These are phyloP conservation scores for Leccinum obscurum DNA, from an alignment of 768 basidiomycete species.

Conservation along the genomic window DNA sequence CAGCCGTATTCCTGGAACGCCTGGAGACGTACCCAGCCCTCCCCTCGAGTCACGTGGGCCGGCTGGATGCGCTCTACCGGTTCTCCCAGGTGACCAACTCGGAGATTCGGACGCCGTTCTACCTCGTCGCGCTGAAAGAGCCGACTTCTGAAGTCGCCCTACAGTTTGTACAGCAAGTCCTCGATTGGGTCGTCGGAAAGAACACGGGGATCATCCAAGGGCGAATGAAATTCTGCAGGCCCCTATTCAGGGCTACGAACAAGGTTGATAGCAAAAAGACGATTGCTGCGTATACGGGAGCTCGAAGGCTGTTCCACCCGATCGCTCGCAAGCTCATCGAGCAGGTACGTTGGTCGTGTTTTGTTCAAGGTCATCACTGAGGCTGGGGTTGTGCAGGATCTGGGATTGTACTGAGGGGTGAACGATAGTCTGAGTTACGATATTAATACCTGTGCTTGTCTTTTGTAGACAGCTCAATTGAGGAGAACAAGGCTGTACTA, in stretches of 20 bases:
- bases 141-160: constrained; percentile 34
- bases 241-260: constrained; percentile 42
- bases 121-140: constrained; percentile 47
- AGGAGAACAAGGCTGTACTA: background rate
- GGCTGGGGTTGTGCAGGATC: constrained; percentile 21
- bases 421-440: background rate
- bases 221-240: constrained; percentile 58
- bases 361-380: background rate
- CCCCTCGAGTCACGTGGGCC: constrained; percentile 41
- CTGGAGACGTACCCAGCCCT: constrained; percentile 44
- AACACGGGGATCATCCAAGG: constrained; percentile 46
- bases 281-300: constrained; percentile 33
- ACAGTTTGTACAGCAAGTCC: constrained; percentile 36
- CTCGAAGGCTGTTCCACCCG: constrained; percentile 46
- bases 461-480: background rate
- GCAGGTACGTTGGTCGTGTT: constrained; percentile 36
- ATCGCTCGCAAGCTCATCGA: constrained; percentile 51
- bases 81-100: constrained; percentile 45
- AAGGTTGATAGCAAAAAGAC: constrained; percentile 40
- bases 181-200: constrained; percentile 47
- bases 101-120: constrained; percentile 55
- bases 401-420: constrained; percentile 11
- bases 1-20: no score
- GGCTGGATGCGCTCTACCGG: constrained; percentile 46
- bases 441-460: background rate